Conservation (phyloP, 768 basidiomycete genomes). For the Ramaria sp. region DNA sequence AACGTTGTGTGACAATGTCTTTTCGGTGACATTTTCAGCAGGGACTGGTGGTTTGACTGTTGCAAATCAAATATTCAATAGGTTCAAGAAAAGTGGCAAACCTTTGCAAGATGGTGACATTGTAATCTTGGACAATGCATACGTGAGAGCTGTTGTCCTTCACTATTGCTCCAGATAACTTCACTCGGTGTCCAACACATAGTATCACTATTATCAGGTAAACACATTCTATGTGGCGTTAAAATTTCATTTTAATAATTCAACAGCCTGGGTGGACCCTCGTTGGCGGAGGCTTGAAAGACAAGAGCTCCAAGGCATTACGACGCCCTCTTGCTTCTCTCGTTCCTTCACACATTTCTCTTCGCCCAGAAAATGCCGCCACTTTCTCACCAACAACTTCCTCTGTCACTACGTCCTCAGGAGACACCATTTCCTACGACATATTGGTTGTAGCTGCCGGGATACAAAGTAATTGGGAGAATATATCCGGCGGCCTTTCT, state of each 20-base stretch:
- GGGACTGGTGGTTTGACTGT: slow-evolving; percentile 75
- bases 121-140: slow-evolving; percentile 70
- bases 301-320: slow-evolving; percentile 48
- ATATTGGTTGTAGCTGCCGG: slow-evolving; percentile 83
- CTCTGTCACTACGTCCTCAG: slow-evolving; percentile 59
- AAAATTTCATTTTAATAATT: neutral
- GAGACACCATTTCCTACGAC: slow-evolving; percentile 70
- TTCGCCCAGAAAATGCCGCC: slow-evolving; percentile 60
- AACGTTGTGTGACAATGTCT: neutral
- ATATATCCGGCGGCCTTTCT: slow-evolving; percentile 64
- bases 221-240: neutral
- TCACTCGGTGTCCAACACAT: slow-evolving; percentile 8
- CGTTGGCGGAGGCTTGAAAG: slow-evolving; percentile 76
- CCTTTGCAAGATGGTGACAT: slow-evolving; percentile 66
- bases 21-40: slow-evolving; percentile 18
- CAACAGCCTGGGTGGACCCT: slow-evolving; percentile 91
- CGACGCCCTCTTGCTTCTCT: slow-evolving; percentile 55
- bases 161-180: neutral
- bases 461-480: slow-evolving; percentile 76
- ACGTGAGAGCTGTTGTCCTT: neutral
- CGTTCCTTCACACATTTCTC: slow-evolving; percentile 63
- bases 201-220: slow-evolving; percentile 81
- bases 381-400: slow-evolving; percentile 69
- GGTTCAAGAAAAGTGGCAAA: slow-evolving; percentile 63
- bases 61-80: slow-evolving; percentile 80